Evolutionary conservation across 2,329 filamentous ascomycete genomes (phyloP), one percentile per base, ranked within the genome.

Genomic region (Trichoderma hamatum): DNA sequence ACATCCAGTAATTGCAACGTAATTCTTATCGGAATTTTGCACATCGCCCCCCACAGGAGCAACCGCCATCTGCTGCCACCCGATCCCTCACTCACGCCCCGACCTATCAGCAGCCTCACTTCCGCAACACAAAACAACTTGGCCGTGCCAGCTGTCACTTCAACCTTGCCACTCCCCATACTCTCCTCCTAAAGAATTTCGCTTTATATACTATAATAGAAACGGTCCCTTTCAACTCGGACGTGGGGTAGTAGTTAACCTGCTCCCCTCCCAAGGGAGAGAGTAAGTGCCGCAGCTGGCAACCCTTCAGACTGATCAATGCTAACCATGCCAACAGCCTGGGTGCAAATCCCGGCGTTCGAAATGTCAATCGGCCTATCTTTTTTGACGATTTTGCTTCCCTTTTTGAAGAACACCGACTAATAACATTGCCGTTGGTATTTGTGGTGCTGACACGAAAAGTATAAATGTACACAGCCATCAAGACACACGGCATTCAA

Each of bases 341-440:
- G 72, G 72, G 72, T 73, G 73, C 72, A 72, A 74, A 72, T 74
- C 73, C 72, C 72, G 73, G 71, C 72, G 72, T 74, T 74, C 73
- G 71, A 74, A 72, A 68, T 63, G 30, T 43, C 49, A 54, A 36
- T 49, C 39, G 24, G 39, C 13, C 34, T 39, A 67, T 67, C 69
- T 69, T 72, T 68, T 71, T 67, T 70, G 67, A 3, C 69, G 43
- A 67, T 69, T 70, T 68, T 24, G 65, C 19, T 66, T 49, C 34
- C 46, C 21, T 32, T 51, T 65, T 64, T 54, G 21, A 32, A 6
- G 1, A 5, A 2, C 30, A 3, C 26, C 21, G 14, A 28, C 14
- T 16, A 7, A 21, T 28, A 14, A 36, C 6, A 14, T 3, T 10
- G 3, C 9, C 9, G 19, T 9, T 36, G n/a, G 30, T 21, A 26